Evolutionary conservation across 176 grass and related monocot genomes (phyloP), one percentile per base, ranked within the genome.

Genomic region (Phragmites australis): DNA sequence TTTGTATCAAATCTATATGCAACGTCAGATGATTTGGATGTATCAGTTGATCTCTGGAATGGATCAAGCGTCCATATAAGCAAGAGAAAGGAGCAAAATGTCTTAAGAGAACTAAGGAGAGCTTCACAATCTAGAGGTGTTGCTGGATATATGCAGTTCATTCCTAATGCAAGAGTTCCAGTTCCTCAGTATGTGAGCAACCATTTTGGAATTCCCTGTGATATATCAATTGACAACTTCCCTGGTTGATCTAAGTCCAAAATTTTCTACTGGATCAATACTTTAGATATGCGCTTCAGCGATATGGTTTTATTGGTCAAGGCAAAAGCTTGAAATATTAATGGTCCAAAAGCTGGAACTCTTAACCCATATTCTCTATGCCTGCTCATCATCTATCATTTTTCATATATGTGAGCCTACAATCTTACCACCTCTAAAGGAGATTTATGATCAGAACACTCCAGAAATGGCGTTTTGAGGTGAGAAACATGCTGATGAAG

Each of bases 241-340:
- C 26, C 72, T 71, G 94, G 94, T 87, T 61, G 43, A 69, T 82
- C 83, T n/a, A 97, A 97, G 80, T 94, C 94, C 14, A 92, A 49
- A 84, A 90, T 94, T 23, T 59, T 97, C 70, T 82, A 83, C 39
- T 90, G 88, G 80, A 78, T 97, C 62, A 70, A 78, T 64, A 54
- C 68, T 46, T 73, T 94, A n/a, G 94, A 97, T 85, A 53, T 65
- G 2, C 94, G 89, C 13, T 97, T 97, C 69, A 48, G 83, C 83
- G 92, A 97, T 87, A 89, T 94, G 73, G 88, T 97, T 90, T 90
- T 97, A 81, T 62, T 94, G 89, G 94, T 97, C 80, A 85, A 78
- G 94, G 94, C 94, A 16, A 97, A 97, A 90, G 76, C 89, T 82
- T 89, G 90, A 89, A 83, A 89, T 60, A 97, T 97, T 48, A 97